These are phyloP conservation scores for Suhomyces maxii DNA, from an alignment of 1,139 yeast species.

Conservation along the genomic window DNA sequence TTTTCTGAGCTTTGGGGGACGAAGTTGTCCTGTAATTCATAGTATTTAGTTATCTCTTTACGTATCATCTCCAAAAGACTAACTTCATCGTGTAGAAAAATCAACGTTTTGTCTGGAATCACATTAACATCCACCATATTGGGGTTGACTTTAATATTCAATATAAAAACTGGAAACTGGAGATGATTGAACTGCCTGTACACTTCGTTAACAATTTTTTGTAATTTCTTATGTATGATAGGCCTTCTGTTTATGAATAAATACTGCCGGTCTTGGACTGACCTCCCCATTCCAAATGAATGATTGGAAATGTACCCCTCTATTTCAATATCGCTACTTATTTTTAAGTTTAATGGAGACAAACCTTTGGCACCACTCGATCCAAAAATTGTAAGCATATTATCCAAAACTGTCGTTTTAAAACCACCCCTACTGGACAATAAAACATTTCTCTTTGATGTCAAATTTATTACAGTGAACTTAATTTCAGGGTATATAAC, in stretches of 20 bases:
- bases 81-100: constrained; percentile 68
- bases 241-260: constrained; percentile 78
- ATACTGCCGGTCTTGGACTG: constrained; percentile 71
- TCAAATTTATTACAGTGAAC: constrained; percentile 57
- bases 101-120: constrained; percentile 83
- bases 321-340: constrained; percentile 28
- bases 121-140: constrained; percentile 73
- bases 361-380: constrained; percentile 60
- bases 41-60: constrained; percentile 41
- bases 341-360: constrained; percentile 40
- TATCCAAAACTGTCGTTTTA: constrained; percentile 40
- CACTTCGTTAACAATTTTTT: constrained; percentile 66
- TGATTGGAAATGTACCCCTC: constrained; percentile 71
- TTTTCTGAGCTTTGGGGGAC: constrained; percentile 34
- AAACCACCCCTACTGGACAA: constrained; percentile 51
- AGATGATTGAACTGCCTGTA: constrained; percentile 69
- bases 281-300: constrained; percentile 70
- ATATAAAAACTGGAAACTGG: constrained; percentile 72
- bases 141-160: constrained; percentile 58
- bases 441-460: constrained; percentile 49
- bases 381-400: constrained; percentile 70
- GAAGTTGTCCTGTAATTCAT: constrained; percentile 44
- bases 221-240: constrained; percentile 53
- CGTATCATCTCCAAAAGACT: constrained; percentile 53
- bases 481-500: constrained; percentile 58